Evolutionary conservation across 1,284 basidiomycete species (phyloP).

Genomic region (Coniferiporia weirii): DNA sequence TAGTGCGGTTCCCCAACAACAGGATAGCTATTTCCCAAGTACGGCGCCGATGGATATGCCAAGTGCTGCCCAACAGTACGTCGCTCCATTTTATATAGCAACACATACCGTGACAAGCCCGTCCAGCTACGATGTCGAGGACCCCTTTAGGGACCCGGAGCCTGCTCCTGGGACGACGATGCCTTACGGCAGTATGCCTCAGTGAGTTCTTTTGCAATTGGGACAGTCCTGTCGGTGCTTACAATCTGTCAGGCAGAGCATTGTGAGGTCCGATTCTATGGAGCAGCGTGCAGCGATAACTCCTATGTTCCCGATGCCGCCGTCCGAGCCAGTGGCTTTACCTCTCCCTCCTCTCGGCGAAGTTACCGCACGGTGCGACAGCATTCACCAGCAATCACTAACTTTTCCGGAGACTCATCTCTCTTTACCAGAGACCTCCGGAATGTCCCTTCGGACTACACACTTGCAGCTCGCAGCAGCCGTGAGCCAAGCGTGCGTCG

Average conservation of each 20-base stretch:
- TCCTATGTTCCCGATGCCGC: neutral
- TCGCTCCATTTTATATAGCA: neutral
- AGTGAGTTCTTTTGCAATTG: neutral
- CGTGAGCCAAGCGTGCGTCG: slow-evolving; percentile 9
- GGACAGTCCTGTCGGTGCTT: neutral
- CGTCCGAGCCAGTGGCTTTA: neutral
- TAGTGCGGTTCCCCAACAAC: neutral
- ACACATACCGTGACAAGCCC: neutral
- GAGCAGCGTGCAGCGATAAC: neutral
- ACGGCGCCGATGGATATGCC: slow-evolving; percentile 11
- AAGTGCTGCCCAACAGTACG: slow-evolving; percentile 2
- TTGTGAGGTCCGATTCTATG: neutral
- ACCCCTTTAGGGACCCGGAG: slow-evolving; percentile 18
- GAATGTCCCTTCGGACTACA: slow-evolving; percentile 17
- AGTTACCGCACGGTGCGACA: slow-evolving; percentile 9
- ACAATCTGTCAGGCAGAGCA: slow-evolving; percentile 16
- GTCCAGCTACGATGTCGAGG: slow-evolving; percentile 6
- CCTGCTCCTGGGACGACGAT: slow-evolving; percentile 8
- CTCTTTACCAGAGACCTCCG: slow-evolving; percentile 1
- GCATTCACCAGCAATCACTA: neutral
- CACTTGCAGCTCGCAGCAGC: slow-evolving; percentile 14
- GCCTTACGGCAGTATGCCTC: slow-evolving; percentile 16
- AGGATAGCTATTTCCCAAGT: slow-evolving; percentile 8
- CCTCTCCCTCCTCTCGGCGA: slow-evolving; percentile 15
- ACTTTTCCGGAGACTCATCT: neutral